Percentiles rank a stretch among this genome's conserved stretches.
phyloP scores from a whole-genome alignment of 2,329 filamentous ascomycete genomes.

The Talaromyces sp. region DNA sequence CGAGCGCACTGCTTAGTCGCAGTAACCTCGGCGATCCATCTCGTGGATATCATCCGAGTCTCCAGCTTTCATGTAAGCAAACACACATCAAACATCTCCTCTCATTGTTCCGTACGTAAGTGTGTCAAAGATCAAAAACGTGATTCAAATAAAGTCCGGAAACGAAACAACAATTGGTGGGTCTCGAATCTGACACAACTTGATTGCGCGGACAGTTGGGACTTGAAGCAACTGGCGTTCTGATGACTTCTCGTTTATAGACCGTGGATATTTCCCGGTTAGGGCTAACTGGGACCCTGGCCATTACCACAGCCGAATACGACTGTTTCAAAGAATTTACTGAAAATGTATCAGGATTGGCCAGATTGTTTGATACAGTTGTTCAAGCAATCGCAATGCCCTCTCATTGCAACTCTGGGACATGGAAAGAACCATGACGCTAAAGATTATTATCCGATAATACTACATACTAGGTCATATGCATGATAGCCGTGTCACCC shows the following conservation, averaged over 20 bases:
- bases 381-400: not conserved
- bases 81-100: not conserved
- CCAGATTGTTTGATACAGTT: not conserved
- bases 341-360: not conserved
- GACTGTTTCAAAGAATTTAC: conserved; percentile 1
- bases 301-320: not conserved
- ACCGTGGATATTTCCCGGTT: not conserved
- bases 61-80: not conserved
- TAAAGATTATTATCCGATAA: not conserved
- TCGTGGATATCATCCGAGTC: not conserved
- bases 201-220: not conserved
- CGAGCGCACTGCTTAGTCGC: not conserved
- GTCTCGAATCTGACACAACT: not conserved
- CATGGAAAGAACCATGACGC: not conserved
- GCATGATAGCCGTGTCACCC: not conserved
- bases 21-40: not conserved
- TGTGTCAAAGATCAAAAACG: not conserved
- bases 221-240: not conserved
- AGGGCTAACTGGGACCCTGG: not conserved
- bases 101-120: not conserved
- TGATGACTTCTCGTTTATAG: not conserved
- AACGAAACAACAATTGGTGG: not conserved
- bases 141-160: not conserved
- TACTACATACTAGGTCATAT: not conserved
- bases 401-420: not conserved